phyloP scores from a whole-genome alignment of 1,284 basidiomycete species.

The Fistulina hepatica region DNA sequence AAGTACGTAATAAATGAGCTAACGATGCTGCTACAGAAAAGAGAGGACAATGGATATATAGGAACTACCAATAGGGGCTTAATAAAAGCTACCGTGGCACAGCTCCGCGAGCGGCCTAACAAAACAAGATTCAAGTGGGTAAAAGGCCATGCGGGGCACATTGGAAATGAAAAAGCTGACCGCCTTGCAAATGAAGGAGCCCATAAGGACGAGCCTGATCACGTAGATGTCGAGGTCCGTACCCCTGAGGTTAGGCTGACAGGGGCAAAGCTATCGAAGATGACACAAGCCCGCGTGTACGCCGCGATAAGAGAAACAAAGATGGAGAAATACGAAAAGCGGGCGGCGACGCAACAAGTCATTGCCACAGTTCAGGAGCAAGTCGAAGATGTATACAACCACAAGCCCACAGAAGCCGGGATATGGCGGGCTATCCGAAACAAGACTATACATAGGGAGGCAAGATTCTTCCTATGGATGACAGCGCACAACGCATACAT shows the following conservation, averaged over 20 bases:
- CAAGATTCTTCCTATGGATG: constrained; percentile 22
- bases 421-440: constrained; percentile 11
- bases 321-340: background rate
- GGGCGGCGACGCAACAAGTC: constrained; percentile 1
- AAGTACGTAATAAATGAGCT: constrained; percentile 10
- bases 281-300: constrained; percentile 19
- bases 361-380: constrained; percentile 3
- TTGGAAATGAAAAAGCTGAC: constrained; percentile 13
- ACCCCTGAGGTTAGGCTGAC: background rate
- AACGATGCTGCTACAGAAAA: constrained; percentile 4
- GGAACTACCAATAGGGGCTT: constrained; percentile 5
- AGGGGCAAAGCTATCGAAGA: constrained; percentile 14
- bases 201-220: background rate
- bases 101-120: constrained; percentile 1
- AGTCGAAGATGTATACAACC: background rate
- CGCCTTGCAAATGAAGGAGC: constrained; percentile 4
- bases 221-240: background rate
- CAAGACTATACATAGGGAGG: constrained; percentile 13
- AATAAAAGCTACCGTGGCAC: constrained; percentile 4
- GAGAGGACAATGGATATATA: constrained; percentile 15
- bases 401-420: background rate
- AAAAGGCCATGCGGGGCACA: constrained; percentile 11
- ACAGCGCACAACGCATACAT: constrained; percentile 19
- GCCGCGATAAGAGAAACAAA: constrained; percentile 12
- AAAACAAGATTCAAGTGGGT: constrained; percentile 9